phyloP scores from a whole-genome alignment of 768 basidiomycete species.

The Tricholoma saponaceum region DNA sequence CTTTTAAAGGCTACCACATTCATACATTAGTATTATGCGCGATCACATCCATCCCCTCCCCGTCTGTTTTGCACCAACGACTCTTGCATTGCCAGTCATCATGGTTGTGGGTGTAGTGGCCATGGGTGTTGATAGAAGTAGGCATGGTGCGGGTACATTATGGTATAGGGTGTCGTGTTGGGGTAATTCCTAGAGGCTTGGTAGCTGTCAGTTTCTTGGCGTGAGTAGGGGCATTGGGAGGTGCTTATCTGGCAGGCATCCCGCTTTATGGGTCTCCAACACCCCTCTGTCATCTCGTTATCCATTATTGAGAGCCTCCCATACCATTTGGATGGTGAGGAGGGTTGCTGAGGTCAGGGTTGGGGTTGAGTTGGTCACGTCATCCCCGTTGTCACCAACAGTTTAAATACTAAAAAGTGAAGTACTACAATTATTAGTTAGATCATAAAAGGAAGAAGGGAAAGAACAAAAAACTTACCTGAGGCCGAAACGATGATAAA shows the following conservation, averaged over 20 bases:
- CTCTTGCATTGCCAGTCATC: neutral
- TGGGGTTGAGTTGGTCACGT: neutral
- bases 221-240: neutral
- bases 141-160: neutral
- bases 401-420: neutral
- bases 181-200: neutral
- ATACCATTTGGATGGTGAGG: neutral
- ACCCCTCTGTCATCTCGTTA: too few relatives aligned
- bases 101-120: neutral
- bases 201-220: neutral
- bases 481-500: neutral
- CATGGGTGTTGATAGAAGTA: neutral
- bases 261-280: neutral
- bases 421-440: too few relatives aligned
- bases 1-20: too few relatives aligned
- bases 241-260: neutral
- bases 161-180: neutral
- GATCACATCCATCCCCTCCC: neutral
- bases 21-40: too few relatives aligned
- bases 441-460: neutral
- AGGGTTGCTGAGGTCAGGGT: neutral
- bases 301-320: neutral
- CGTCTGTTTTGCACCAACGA: too few relatives aligned
- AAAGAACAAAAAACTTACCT: neutral
- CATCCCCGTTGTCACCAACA: neutral